phyloP scores from a whole-genome alignment of 1,284 basidiomycete species.

The Malassezia slooffiae region DNA sequence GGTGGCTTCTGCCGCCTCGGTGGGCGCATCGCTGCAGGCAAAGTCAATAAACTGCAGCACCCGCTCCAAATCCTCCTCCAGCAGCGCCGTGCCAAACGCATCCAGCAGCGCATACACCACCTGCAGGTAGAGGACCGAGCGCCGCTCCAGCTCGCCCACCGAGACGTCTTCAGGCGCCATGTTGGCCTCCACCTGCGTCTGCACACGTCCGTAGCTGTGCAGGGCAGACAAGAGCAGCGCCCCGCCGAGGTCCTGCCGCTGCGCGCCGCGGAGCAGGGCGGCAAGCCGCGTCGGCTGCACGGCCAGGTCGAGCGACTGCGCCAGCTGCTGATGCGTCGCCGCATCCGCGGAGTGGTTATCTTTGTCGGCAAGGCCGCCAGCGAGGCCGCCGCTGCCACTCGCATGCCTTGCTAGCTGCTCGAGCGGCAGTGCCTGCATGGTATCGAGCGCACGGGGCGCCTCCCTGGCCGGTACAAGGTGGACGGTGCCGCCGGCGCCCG shows the following conservation, averaged over 20 bases:
- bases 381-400: too few relatives aligned
- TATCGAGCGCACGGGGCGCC: too few relatives aligned
- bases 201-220: constrained; percentile 23
- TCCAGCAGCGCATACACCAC: constrained; percentile 34
- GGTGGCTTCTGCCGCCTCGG: not conserved
- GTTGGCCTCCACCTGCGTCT: constrained; percentile 7
- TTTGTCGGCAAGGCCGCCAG: too few relatives aligned
- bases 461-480: too few relatives aligned
- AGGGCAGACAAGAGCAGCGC: constrained; percentile 18
- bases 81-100: constrained; percentile 28
- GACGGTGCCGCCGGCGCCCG: too few relatives aligned
- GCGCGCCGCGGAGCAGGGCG: constrained; percentile 15
- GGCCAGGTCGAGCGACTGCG: constrained; percentile 18
- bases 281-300: constrained; percentile 23
- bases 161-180: constrained; percentile 1
- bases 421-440: too few relatives aligned
- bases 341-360: too few relatives aligned
- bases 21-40: constrained; percentile 12
- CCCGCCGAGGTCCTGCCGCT: constrained; percentile 22
- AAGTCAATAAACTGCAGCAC: constrained; percentile 37
- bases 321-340: constrained; percentile 7
- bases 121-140: constrained; percentile 30
- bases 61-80: constrained; percentile 26
- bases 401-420: too few relatives aligned
- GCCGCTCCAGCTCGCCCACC: constrained; percentile 8